phyloP scores from a whole-genome alignment of 1,139 yeast species.

The Protomyces inundatus region DNA sequence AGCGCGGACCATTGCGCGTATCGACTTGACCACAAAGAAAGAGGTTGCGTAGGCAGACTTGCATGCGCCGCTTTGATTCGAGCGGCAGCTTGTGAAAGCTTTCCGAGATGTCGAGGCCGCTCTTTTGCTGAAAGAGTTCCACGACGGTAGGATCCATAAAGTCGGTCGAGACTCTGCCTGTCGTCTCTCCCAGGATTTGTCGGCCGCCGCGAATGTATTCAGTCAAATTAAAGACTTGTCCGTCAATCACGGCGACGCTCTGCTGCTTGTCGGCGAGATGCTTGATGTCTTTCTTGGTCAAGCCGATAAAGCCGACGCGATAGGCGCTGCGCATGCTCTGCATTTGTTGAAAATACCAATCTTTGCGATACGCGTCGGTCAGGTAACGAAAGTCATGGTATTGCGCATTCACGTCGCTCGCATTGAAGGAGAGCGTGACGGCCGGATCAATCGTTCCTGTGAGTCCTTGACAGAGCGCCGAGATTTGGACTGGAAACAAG shows the following conservation, averaged over 20 bases:
- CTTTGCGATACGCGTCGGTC: slow-evolving; percentile 43
- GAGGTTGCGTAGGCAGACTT: slow-evolving; percentile 39
- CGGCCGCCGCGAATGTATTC: slow-evolving; percentile 41
- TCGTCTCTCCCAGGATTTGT: slow-evolving; percentile 36
- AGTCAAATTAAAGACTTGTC: slow-evolving; percentile 41
- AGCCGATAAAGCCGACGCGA: slow-evolving; percentile 41
- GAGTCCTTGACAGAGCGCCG: slow-evolving; percentile 41
- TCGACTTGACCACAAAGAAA: slow-evolving; percentile 40
- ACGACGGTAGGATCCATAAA: slow-evolving; percentile 39
- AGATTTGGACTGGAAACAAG: slow-evolving; percentile 42
- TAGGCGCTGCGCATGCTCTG: slow-evolving; percentile 39
- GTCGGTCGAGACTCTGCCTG: slow-evolving; percentile 34
- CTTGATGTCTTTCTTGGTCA: slow-evolving; percentile 38
- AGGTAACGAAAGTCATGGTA: slow-evolving; percentile 44
- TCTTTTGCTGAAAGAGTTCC: slow-evolving; percentile 36
- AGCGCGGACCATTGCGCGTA: slow-evolving; percentile 41
- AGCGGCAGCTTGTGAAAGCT: slow-evolving; percentile 33
- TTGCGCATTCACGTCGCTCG: slow-evolving; percentile 41
- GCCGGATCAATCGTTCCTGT: slow-evolving; percentile 38
- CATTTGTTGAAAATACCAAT: slow-evolving; percentile 44
- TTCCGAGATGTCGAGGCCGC: slow-evolving; percentile 40
- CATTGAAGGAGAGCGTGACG: slow-evolving; percentile 39
- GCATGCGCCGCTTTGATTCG: slow-evolving; percentile 36
- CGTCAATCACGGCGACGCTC: slow-evolving; percentile 39
- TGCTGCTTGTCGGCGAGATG: slow-evolving; percentile 34